Conservation (phyloP, 306 rosid genomes). For the Vachellia pachyceras region DNA sequence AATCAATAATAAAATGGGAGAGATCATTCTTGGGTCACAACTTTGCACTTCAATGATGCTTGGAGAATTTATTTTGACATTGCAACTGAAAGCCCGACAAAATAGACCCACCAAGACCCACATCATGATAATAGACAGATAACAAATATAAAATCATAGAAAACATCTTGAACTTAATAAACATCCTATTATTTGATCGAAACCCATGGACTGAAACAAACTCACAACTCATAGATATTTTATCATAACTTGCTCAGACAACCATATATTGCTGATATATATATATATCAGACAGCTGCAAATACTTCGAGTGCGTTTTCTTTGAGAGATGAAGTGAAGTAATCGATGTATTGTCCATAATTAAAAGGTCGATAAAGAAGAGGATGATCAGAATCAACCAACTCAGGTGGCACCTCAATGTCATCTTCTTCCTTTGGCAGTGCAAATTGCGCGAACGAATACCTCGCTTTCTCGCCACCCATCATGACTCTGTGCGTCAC, state of each 20-base stretch:
- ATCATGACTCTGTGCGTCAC: slow-evolving; percentile 53
- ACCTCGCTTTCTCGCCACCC: slow-evolving; percentile 47
- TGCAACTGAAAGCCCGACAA: no score
- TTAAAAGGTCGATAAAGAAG: slow-evolving; percentile 50
- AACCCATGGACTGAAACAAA: no score
- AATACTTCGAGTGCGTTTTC: slow-evolving; percentile 46
- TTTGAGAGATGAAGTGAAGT: slow-evolving; percentile 31
- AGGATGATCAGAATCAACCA: slow-evolving; percentile 54
- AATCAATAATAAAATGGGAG: no score
- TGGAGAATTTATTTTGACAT: no score
- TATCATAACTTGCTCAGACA: background rate
- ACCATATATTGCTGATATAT: background rate
- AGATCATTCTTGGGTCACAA: no score
- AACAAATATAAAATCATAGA: no score
- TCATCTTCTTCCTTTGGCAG: slow-evolving; percentile 46
- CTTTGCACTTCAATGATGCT: no score
- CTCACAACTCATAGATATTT: no score
- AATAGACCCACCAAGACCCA: no score
- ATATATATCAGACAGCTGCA: slow-evolving; percentile 35
- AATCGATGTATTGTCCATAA: slow-evolving; percentile 39
- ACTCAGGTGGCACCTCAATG: slow-evolving; percentile 49
- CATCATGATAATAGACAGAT: no score
- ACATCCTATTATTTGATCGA: no score
- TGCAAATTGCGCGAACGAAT: slow-evolving; percentile 38
- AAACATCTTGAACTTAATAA: no score